phyloP scores from a whole-genome alignment of 129 eudicot species.

The Calendula officinalis region DNA sequence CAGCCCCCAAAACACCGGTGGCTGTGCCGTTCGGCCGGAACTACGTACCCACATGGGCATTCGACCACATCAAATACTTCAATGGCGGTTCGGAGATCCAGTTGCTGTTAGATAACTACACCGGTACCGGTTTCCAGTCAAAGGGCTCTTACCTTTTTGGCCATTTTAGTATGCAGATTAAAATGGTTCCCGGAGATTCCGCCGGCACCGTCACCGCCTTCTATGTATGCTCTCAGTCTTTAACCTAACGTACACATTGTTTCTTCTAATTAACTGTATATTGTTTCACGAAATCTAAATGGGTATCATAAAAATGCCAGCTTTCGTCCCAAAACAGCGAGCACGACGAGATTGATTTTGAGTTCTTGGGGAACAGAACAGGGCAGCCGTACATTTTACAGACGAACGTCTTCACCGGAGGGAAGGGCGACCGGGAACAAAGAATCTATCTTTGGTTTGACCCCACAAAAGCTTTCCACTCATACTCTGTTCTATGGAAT shows the following conservation, averaged over 20 bases:
- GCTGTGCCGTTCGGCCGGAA: conserved; percentile 80
- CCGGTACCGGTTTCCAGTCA: conserved; percentile 94
- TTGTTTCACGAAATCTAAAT: too few species aligned
- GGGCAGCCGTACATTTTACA: conserved; percentile 25
- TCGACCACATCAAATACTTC: conserved; percentile 83
- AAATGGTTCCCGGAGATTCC: background rate
- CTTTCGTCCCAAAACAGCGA: conserved; percentile 79
- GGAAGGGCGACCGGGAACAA: conserved; percentile 35
- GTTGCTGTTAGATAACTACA: conserved; percentile 66
- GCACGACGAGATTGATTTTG: conserved; percentile 46
- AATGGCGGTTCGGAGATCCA: conserved; percentile 85
- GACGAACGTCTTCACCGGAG: conserved; percentile 29
- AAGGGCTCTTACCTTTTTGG: conserved; percentile 46
- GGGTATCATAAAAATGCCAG: conserved; percentile 29
- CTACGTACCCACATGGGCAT: conserved; percentile 93
- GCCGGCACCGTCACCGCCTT: background rate
- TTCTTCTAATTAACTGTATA: background rate
- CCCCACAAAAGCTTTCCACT: conserved; percentile 26
- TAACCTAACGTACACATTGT: background rate
- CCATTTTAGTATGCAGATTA: background rate
- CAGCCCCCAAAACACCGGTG: conserved; percentile 53
- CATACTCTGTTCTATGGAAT: conserved; percentile 34
- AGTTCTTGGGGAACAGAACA: conserved; percentile 28
- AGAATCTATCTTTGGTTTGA: conserved; percentile 35
- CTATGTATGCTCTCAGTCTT: background rate